Base-by-base conservation (phyloP, 176 grass and related monocot genomes). In the Elaeis guineensis region DNA sequence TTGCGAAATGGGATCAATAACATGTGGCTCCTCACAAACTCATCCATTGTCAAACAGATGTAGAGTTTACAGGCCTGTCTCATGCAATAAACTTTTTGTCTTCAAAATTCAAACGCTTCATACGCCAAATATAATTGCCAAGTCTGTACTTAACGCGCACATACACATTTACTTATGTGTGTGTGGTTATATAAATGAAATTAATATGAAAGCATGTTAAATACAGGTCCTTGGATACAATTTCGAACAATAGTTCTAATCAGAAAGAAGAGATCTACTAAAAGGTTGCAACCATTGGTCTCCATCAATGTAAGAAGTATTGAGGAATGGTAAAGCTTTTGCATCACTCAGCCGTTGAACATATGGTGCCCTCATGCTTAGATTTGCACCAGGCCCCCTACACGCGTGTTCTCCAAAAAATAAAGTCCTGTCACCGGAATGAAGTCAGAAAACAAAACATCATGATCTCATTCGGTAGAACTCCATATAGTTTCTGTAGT, bases 401-500 rank as follows among this genome's bases (percentile, higher is more conserved):
- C 90, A 95, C 52, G 62, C 77, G 75, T 87, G 84, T 71, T 90
- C 83, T 25, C 90, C 90, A 63, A 82, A 95, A 62, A 84, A 86
- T 57, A 95, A 71, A 52, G 61, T 90, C 80, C 86, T 90, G 79
- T 21, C 2, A 2, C 11, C 35, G 59, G 48, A 17, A 58, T 48
- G 1, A 69, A 59, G 61, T 16, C 51, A 55, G 26, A 24, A 26
- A 75, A 19, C 71, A 55, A 63, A 14, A 53, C 2, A 72, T 50
- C 63, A 57, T 52, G 25, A 62, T 57, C 15, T 63, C 24, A 64
- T 62, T 18, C 17, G 51, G 35, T 44, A 14, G 35, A 44, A 44
- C 35, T 44, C 35, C 35, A 44, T 14, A 14, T 14, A 44, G 35
- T 44, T 44, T 44, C 8, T 44, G 11, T 44, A 14, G 11, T 44